Evolutionary conservation across 2,329 filamentous ascomycete genomes (phyloP).

Genomic region (Magnaporthiopsis incrustans): DNA sequence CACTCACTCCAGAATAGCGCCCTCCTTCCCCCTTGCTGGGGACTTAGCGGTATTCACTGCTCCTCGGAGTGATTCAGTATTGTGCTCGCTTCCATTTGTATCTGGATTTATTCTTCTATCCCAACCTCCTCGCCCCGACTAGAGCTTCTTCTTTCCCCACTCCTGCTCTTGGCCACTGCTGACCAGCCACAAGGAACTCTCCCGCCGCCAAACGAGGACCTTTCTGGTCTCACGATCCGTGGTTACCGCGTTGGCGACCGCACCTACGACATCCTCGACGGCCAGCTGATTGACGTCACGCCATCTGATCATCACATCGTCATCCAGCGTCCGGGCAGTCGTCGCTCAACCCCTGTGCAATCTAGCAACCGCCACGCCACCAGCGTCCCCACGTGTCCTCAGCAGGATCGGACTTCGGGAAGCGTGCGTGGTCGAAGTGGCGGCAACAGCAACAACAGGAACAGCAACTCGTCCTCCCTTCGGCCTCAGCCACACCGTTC

Average conservation of each 20-base stretch:
- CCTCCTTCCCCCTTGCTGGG: background rate
- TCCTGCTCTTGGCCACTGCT: background rate
- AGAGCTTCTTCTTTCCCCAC: background rate
- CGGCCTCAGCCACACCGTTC: background rate
- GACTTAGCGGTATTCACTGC: no score
- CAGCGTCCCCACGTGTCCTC: background rate
- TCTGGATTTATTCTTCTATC: background rate
- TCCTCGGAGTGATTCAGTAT: background rate
- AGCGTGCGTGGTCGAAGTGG: background rate
- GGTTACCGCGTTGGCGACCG: constrained; percentile 9
- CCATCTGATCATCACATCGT: background rate
- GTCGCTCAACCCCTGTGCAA: background rate
- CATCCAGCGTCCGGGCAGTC: constrained; percentile 1
- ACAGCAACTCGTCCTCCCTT: background rate
- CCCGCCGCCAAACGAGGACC: constrained; percentile 9
- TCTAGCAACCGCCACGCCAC: background rate
- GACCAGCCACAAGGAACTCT: background rate
- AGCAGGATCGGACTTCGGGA: no score
- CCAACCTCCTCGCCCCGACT: no score
- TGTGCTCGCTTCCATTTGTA: background rate
- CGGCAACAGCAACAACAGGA: background rate
- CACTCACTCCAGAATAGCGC: background rate
- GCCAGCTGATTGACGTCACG: constrained; percentile 7
- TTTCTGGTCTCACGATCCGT: constrained; percentile 7
- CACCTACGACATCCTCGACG: constrained; percentile 10